phyloP scores from a whole-genome alignment of 768 basidiomycete genomes.

The Agrocybe praecox region DNA sequence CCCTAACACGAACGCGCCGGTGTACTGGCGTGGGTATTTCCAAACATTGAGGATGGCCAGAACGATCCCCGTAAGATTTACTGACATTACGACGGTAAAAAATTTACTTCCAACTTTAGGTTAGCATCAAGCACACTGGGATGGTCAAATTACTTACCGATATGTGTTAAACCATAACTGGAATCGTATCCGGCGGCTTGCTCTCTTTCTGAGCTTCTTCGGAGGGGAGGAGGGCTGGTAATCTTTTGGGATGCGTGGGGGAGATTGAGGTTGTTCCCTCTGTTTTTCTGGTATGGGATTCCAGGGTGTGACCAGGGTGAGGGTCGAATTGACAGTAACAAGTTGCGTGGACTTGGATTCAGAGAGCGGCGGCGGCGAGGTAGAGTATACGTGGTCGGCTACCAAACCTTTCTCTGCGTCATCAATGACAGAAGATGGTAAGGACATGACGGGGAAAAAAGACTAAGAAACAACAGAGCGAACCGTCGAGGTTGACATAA shows the following conservation, averaged over 20 bases:
- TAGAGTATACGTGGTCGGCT: conserved; percentile 24
- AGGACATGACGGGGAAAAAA: conserved; percentile 17
- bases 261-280: conserved; percentile 1
- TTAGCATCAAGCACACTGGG: not conserved
- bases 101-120: conserved; percentile 56
- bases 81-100: conserved; percentile 58
- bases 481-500: conserved; percentile 8
- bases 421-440: conserved; percentile 26
- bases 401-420: conserved; percentile 40
- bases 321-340: not conserved
- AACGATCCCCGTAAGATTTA: conserved; percentile 63
- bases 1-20: conserved; percentile 73
- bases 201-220: conserved; percentile 33
- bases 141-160: conserved; percentile 41
- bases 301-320: not conserved
- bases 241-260: conserved; percentile 1
- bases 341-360: not conserved
- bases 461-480: conserved; percentile 3
- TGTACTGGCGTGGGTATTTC: conserved; percentile 66
- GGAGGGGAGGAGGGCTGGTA: conserved; percentile 7
- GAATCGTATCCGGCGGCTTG: conserved; percentile 59
- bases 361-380: not conserved
- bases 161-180: conserved; percentile 83
- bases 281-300: not conserved
- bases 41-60: conserved; percentile 66